Base-by-base conservation (phyloP, 2,329 filamentous ascomycete genomes). In the Blastomyces gilchristii region DNA sequence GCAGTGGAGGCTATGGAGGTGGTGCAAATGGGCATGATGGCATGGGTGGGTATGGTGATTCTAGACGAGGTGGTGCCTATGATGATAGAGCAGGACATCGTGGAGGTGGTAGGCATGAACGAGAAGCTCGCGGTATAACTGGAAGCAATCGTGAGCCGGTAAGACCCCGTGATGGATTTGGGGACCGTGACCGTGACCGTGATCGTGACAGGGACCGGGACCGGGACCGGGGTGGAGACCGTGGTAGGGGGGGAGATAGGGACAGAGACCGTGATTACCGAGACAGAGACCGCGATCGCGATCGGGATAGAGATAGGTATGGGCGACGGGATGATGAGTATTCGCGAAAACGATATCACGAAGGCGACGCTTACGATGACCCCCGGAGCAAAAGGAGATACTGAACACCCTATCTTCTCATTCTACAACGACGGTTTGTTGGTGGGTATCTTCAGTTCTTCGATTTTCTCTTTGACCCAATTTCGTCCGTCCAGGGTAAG, bases 81-180 rank as follows among this genome's bases (percentile, higher is more conserved):
- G 84, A 86, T 71, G 84, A 86, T 75, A 83, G 83, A 75, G 74
- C 74, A 66, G 78, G 78, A 68, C 76, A 77, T 63, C 75, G 78
- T 68, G 76, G 79, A 65, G 79, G 78, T 65, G 71, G 71, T 62
- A 74, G 80, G 65, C 78, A 79, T 68, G 80, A 82, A 69, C 81
- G 84, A 67, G 81, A 84, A 69, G 76, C 72, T 68, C 76, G 82
- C 64, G 81, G 83, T 63, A 78, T 79, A 53, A 87, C 85, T 63
- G 89, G 89, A 68, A 89, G 89, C 78, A 94, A 95, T 77, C 88
- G 88, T 76, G 91, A 95, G 74, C 90, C 90, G 65, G 85, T 94
- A 73, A 87, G 88, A 71, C 85, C 85, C 61, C 78, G 86, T 70
- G 85, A 87, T 74, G 81, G 81, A 69, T 83, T 84, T 76, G 81